A percentile compares a stretch with the other conserved stretches of the same genome.
These are phyloP conservation scores for Pyrenula massariospora DNA, from an alignment of 495 filamentous ascomycete genomes.

Conservation along the genomic window DNA sequence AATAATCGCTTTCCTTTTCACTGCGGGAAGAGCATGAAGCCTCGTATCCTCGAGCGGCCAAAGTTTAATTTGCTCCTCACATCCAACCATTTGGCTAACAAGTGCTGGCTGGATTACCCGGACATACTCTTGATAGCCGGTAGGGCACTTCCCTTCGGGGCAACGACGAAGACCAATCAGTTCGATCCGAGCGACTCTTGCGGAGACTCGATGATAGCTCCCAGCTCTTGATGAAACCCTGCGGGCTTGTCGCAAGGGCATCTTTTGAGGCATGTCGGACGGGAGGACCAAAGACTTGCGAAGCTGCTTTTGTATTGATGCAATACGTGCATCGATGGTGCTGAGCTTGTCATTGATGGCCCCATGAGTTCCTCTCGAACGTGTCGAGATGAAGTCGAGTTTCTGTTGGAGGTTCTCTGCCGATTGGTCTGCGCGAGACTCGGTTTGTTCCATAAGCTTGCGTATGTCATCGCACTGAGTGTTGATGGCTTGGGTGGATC, in stretches of 20 bases:
- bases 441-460: background rate
- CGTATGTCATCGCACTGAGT: background rate
- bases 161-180: background rate
- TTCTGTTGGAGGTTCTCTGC: background rate
- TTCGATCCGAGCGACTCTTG: background rate
- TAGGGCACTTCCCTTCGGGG: background rate
- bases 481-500: background rate
- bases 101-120: background rate
- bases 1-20: background rate
- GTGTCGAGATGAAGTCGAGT: background rate
- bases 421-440: background rate
- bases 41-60: background rate
- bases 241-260: background rate
- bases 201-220: background rate
- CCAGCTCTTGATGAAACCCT: background rate
- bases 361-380: background rate
- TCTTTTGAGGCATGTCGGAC: background rate
- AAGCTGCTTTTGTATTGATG: background rate
- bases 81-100: background rate
- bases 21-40: background rate
- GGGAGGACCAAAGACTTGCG: background rate
- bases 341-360: background rate
- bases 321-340: background rate
- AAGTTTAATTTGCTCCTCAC: background rate
- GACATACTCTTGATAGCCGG: background rate